These are phyloP conservation scores for Tephrocybe sp. DNA, from an alignment of 768 basidiomycete species.

Conservation along the genomic window DNA sequence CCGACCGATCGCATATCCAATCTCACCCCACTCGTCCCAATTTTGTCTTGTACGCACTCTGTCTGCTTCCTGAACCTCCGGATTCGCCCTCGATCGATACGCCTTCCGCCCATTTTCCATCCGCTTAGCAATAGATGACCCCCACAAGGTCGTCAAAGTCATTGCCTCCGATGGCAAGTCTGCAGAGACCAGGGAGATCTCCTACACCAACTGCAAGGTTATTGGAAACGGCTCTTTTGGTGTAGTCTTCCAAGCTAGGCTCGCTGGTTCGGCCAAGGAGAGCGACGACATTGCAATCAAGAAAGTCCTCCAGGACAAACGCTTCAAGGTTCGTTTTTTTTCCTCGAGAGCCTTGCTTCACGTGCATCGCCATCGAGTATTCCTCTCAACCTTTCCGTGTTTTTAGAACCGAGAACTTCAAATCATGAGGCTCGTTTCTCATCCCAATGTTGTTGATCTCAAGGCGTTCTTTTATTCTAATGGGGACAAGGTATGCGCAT, in stretches of 20 bases:
- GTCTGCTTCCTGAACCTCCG: slow-evolving; percentile 5
- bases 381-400: slow-evolving; percentile 5
- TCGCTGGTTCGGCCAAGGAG: slow-evolving; percentile 64
- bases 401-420: slow-evolving; percentile 96
- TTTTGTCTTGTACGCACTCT: slow-evolving; percentile 7
- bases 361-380: slow-evolving; percentile 1
- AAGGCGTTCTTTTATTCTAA: slow-evolving; percentile 99
- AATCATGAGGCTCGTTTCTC: slow-evolving; percentile 96
- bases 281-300: slow-evolving; percentile 97
- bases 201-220: slow-evolving; percentile 97
- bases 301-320: slow-evolving; percentile 99
- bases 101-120: slow-evolving; percentile 22
- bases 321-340: slow-evolving; percentile 86
- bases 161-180: slow-evolving; percentile 93
- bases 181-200: slow-evolving; percentile 82
- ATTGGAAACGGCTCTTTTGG: slow-evolving; percentile 99
- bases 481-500: slow-evolving; percentile 93
- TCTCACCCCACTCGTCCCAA: slow-evolving; percentile 15
- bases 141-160: slow-evolving; percentile 94
- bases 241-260: slow-evolving; percentile 95
- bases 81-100: slow-evolving; percentile 38
- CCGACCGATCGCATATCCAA: slow-evolving; percentile 25
- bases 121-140: slow-evolving; percentile 83
- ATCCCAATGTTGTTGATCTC: slow-evolving; percentile 98
- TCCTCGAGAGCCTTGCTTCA: slow-evolving; percentile 16